Evolutionary conservation across 176 grass and related monocot species (phyloP).

Genomic region (Musa beccarii): DNA sequence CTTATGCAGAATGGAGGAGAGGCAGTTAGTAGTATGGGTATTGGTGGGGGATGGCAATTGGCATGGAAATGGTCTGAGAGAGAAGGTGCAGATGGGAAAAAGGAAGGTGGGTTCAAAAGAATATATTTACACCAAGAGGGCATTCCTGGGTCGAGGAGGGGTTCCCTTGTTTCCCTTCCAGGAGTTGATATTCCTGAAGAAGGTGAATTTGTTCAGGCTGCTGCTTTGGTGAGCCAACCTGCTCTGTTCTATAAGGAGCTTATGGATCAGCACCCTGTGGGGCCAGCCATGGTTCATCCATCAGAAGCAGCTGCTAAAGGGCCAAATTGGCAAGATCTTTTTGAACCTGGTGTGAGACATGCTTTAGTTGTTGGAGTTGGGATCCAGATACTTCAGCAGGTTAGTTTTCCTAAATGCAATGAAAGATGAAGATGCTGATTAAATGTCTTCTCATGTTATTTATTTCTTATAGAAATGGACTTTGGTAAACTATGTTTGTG

Average conservation of each 20-base stretch:
- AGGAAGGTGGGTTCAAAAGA: constrained; percentile 79
- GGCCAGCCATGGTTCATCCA: constrained; percentile 92
- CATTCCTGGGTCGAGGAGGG: constrained; percentile 40
- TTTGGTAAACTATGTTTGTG: too few species aligned
- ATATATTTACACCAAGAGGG: constrained; percentile 97
- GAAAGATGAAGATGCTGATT: background rate
- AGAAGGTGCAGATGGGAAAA: constrained; percentile 63
- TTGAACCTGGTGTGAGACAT: constrained; percentile 84
- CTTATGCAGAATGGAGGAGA: constrained; percentile 52
- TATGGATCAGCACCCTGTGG: constrained; percentile 51
- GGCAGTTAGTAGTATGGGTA: constrained; percentile 74
- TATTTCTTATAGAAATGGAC: too few species aligned
- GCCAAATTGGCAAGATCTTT: constrained; percentile 57
- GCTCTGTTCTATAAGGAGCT: constrained; percentile 78
- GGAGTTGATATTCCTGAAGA: constrained; percentile 53
- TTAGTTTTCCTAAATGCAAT: constrained; percentile 24
- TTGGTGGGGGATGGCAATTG: constrained; percentile 96
- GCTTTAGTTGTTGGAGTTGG: constrained; percentile 82
- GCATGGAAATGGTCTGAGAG: constrained; percentile 96
- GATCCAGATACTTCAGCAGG: constrained; percentile 92
- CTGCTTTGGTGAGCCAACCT: constrained; percentile 89
- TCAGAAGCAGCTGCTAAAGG: constrained; percentile 51
- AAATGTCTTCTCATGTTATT: too few species aligned
- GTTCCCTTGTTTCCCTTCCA: constrained; percentile 72
- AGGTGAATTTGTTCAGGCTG: constrained; percentile 70